These are phyloP conservation scores for Clitoria ternatea DNA, from an alignment of 306 rosid species.

Conservation along the genomic window DNA sequence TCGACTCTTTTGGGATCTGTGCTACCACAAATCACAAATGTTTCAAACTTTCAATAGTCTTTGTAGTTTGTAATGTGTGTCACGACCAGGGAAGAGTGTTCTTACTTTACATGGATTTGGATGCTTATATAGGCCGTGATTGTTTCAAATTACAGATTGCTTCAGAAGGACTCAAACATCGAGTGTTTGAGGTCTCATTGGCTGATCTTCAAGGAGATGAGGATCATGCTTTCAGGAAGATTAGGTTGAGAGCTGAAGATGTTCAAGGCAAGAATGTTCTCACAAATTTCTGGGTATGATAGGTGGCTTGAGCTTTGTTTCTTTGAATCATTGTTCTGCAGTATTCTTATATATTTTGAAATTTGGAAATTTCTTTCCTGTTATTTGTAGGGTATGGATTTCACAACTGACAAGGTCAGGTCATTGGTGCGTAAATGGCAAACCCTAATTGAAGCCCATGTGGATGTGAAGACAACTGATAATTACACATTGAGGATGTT, in stretches of 20 bases:
- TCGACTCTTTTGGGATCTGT: no score
- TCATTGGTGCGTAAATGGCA: constrained; percentile 92
- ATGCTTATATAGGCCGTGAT: neutral
- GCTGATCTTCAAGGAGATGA: constrained; percentile 97
- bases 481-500: constrained; percentile 78
- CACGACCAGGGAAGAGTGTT: no score
- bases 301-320: neutral
- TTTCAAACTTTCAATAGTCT: no score
- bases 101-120: no score
- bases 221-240: constrained; percentile 95
- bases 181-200: constrained; percentile 87
- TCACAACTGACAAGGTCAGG: constrained; percentile 87
- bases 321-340: neutral
- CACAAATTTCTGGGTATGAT: constrained; percentile 88
- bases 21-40: no score
- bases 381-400: constrained; percentile 66
- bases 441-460: constrained; percentile 87
- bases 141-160: constrained; percentile 61
- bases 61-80: no score
- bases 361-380: no score
- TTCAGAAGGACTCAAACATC: constrained; percentile 90
- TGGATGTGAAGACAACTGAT: constrained; percentile 91
- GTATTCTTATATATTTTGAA: neutral
- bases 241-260: constrained; percentile 92
- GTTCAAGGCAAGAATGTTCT: constrained; percentile 85